These are phyloP conservation scores for Calendula officinalis DNA, from an alignment of 129 eudicot genomes.

Conservation along the genomic window DNA sequence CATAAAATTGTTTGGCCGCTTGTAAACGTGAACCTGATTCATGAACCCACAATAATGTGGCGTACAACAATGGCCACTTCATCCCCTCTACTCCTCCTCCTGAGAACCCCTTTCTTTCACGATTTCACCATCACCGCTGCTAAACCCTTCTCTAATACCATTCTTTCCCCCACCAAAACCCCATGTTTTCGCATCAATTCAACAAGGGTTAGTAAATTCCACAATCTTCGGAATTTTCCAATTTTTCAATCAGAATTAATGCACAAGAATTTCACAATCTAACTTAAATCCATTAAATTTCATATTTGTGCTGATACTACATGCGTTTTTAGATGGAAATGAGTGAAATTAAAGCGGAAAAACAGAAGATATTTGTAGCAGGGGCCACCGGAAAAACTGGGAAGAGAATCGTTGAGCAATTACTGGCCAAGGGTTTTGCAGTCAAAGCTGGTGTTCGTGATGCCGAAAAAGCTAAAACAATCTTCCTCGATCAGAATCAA, in stretches of 20 bases:
- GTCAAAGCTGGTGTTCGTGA: slow-evolving; percentile 95
- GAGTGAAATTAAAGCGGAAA: slow-evolving; percentile 54
- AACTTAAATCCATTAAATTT: neutral
- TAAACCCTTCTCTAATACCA: slow-evolving; percentile 25
- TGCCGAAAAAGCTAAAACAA: slow-evolving; percentile 60
- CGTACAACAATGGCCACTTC: slow-evolving; percentile 30
- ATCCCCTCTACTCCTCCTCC: slow-evolving; percentile 27
- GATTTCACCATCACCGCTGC: slow-evolving; percentile 17
- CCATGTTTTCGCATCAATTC: slow-evolving; percentile 45
- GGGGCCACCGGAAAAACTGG: slow-evolving; percentile 97
- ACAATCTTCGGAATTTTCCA: neutral
- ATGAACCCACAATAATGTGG: slow-evolving; percentile 14
- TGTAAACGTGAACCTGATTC: neutral
- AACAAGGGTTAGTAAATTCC: slow-evolving; percentile 34
- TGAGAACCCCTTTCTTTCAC: slow-evolving; percentile 37
- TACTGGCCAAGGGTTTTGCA: slow-evolving; percentile 85
- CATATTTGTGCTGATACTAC: no score
- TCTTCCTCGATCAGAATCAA: slow-evolving; percentile 46
- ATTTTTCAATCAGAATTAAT: neutral
- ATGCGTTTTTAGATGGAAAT: slow-evolving; percentile 46
- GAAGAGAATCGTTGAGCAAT: slow-evolving; percentile 89
- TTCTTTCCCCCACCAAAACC: slow-evolving; percentile 15
- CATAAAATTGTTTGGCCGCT: no score
- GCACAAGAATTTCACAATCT: no score
- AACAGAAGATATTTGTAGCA: slow-evolving; percentile 83